phyloP scores from a whole-genome alignment of 164 flowering plant species.

The Piper longum region DNA sequence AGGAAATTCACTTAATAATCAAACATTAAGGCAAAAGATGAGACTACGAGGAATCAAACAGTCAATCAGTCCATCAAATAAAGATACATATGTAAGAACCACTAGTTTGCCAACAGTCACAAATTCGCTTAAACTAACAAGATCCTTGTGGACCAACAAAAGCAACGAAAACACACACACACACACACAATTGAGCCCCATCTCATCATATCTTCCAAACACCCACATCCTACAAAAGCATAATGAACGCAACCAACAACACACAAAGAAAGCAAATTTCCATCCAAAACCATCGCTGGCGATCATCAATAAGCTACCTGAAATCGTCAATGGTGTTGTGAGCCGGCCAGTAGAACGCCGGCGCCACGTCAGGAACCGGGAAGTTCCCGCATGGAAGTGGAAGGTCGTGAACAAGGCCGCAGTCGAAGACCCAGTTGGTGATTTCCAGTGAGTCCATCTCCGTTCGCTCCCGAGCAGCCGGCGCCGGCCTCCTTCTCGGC shows the following conservation, averaged over 20 bases:
- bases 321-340: conserved; percentile 25
- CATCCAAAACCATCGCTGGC: not conserved
- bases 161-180: too few relatives aligned
- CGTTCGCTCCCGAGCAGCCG: conserved; percentile 19
- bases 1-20: too few relatives aligned
- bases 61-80: too few relatives aligned
- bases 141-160: too few relatives aligned
- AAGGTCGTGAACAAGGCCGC: conserved; percentile 41
- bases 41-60: too few relatives aligned
- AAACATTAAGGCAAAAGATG: too few relatives aligned
- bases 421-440: conserved; percentile 52
- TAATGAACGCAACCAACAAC: not conserved
- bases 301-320: conserved; percentile 13
- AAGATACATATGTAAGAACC: too few relatives aligned
- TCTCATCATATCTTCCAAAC: not conserved
- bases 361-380: conserved; percentile 9
- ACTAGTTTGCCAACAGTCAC: too few relatives aligned
- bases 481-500: conserved; percentile 5
- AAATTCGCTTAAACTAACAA: too few relatives aligned
- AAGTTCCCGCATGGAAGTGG: conserved; percentile 26
- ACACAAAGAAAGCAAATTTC: not conserved
- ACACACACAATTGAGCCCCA: not conserved
- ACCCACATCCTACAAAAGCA: not conserved
- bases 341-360: conserved; percentile 43
- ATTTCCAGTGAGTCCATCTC: conserved; percentile 58